Percentiles rank a stretch among this genome's conserved stretches.
Evolutionary conservation across 2,329 filamentous ascomycete genomes (phyloP).

Genomic region (Colletotrichum tofieldiae): DNA sequence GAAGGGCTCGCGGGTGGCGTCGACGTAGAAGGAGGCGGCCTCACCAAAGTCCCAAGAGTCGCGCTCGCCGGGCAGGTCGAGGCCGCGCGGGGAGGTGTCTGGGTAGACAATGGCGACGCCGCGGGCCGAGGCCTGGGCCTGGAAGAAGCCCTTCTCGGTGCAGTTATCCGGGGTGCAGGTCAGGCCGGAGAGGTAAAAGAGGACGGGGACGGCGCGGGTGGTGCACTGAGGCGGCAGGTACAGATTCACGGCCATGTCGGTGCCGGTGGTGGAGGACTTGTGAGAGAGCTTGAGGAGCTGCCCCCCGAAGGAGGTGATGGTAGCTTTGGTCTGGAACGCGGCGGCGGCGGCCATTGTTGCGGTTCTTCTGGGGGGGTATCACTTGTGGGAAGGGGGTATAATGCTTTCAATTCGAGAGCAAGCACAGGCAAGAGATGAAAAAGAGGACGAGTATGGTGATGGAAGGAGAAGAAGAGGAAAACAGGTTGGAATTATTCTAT

Average conservation of each 20-base stretch:
- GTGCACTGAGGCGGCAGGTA: conserved; percentile 85
- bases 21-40: conserved; percentile 94
- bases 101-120: conserved; percentile 96
- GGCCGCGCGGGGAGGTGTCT: conserved; percentile 92
- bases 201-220: conserved; percentile 77
- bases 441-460: neutral
- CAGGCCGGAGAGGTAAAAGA: conserved; percentile 94
- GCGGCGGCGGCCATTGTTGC: conserved; percentile 69
- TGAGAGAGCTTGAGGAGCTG: conserved; percentile 96
- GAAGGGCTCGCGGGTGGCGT: conserved; percentile 85
- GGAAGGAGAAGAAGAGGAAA: conserved; percentile 5
- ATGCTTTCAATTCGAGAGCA: conserved; percentile 28
- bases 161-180: conserved; percentile 95
- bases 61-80: conserved; percentile 86
- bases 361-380: conserved; percentile 23
- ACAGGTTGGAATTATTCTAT: conserved; percentile 37
- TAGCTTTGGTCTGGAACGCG: conserved; percentile 86
- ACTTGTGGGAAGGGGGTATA: conserved; percentile 30
- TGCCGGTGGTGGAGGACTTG: conserved; percentile 82
- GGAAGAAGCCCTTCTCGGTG: conserved; percentile 90
- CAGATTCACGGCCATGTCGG: conserved; percentile 93
- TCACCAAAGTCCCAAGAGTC: conserved; percentile 93
- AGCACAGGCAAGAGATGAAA: conserved; percentile 2
- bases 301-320: conserved; percentile 93
- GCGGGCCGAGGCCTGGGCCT: conserved; percentile 82